A percentile compares a stretch with the other conserved stretches of the same genome.
Conservation (phyloP, 139 green algal genomes). For the Asterochloris erici region DNA sequence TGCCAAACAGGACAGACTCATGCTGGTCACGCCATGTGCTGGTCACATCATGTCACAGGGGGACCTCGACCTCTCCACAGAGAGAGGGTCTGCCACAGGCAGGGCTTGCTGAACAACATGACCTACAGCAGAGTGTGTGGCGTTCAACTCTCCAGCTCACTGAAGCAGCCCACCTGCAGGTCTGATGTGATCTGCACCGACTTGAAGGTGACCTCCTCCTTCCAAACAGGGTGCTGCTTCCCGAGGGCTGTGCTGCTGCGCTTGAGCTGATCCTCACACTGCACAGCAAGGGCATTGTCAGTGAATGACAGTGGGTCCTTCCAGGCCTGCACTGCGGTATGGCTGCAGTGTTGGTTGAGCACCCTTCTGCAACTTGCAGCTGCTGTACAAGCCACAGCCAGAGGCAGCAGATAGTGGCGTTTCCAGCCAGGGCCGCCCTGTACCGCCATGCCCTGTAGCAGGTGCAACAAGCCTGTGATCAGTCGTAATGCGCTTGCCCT, state of each 20-base stretch:
- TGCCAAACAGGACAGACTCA: neutral
- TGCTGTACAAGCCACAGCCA: neutral
- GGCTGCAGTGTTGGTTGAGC: too few species aligned
- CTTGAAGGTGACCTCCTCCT: constrained; percentile 41
- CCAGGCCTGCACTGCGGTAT: neutral
- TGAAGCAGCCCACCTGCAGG: constrained; percentile 22
- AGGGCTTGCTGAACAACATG: too few species aligned
- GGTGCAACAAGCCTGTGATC: too few species aligned
- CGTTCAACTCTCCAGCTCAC: too few species aligned
- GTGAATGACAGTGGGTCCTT: constrained; percentile 1
- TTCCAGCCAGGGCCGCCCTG: too few species aligned
- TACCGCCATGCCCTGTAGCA: too few species aligned
- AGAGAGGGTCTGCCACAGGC: too few species aligned
- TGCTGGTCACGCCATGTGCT: neutral
- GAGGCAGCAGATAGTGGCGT: too few species aligned
- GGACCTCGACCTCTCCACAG: too few species aligned
- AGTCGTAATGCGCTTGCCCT: too few species aligned
- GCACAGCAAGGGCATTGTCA: neutral
- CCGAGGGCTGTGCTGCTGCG: constrained; percentile 12
- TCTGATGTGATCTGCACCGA: constrained; percentile 34
- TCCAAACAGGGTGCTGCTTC: constrained; percentile 24
- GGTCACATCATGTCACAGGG: too few species aligned
- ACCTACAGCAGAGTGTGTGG: too few species aligned
- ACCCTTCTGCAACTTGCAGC: neutral
- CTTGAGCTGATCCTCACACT: constrained; percentile 26